Evolutionary conservation across 169 alveolate genomes (phyloP).

Genomic region (Eimeria brunetti): DNA sequence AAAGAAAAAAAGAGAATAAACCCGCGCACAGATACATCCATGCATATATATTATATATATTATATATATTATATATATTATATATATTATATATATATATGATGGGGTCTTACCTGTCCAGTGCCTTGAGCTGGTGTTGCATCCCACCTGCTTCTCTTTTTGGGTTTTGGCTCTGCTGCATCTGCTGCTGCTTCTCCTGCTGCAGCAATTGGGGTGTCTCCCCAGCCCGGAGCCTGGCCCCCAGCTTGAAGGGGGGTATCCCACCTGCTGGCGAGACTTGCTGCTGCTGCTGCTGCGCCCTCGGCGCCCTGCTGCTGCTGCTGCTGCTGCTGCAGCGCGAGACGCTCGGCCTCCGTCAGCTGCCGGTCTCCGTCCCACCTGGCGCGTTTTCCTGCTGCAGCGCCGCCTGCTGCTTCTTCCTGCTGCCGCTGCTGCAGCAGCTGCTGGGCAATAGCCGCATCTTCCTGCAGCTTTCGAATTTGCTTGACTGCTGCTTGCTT

Average conservation of each 20-base stretch:
- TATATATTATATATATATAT: too few relatives aligned
- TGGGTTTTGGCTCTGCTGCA: slow-evolving; percentile 72
- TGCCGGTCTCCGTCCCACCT: slow-evolving; percentile 79
- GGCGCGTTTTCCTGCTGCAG: slow-evolving; percentile 77
- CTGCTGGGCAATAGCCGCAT: slow-evolving; percentile 73
- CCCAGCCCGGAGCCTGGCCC: slow-evolving; percentile 79
- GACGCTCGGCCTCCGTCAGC: slow-evolving; percentile 69
- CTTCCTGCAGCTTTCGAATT: slow-evolving; percentile 79
- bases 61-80: too few relatives aligned
- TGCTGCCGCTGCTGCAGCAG: slow-evolving; percentile 78
- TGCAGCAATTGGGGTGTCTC: slow-evolving; percentile 82
- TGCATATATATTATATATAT: background rate
- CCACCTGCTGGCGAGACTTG: slow-evolving; percentile 81
- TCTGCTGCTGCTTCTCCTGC: slow-evolving; percentile 62
- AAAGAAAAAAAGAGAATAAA: too few relatives aligned
- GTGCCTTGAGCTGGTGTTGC: slow-evolving; percentile 85
- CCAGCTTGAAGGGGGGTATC: slow-evolving; percentile 84
- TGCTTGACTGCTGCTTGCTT: slow-evolving; percentile 80
- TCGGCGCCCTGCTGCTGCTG: slow-evolving; percentile 70
- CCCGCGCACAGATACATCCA: background rate
- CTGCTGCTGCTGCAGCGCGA: slow-evolving; percentile 51
- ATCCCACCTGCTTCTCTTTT: slow-evolving; percentile 88
- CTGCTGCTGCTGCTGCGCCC: slow-evolving; percentile 79
- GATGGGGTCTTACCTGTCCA: slow-evolving; percentile 79
- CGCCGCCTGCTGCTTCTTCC: slow-evolving; percentile 68